These are phyloP conservation scores for Podospora anserina DNA, from an alignment of 495 filamentous ascomycete genomes.

Conservation along the genomic window DNA sequence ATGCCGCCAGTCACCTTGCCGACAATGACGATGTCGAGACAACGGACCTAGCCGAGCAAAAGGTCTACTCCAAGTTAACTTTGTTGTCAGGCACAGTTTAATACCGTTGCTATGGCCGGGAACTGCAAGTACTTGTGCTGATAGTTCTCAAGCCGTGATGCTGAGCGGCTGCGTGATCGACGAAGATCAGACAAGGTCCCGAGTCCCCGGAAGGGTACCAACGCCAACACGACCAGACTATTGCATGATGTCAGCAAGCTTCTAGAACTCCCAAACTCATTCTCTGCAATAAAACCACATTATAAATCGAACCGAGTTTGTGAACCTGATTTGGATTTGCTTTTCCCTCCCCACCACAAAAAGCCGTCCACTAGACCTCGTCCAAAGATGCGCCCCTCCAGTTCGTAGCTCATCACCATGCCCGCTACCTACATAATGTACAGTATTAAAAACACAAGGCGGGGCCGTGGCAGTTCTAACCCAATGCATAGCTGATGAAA, in stretches of 20 bases:
- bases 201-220: slow-evolving; percentile 5
- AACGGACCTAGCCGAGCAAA: not conserved
- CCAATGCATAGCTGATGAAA: slow-evolving; percentile 2
- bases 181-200: slow-evolving; percentile 20
- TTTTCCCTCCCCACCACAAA: not conserved
- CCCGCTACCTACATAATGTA: not conserved
- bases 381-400: not conserved
- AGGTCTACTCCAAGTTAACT: not conserved
- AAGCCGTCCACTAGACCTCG: not conserved
- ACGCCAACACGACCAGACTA: not conserved
- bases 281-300: not conserved
- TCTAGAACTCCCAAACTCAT: not conserved
- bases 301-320: not conserved
- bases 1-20: not conserved
- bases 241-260: not conserved
- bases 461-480: not conserved
- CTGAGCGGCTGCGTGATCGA: slow-evolving; percentile 20
- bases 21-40: not conserved
- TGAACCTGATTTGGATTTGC: not conserved
- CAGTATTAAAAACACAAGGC: slow-evolving; percentile 2
- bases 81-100: not conserved
- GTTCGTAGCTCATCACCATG: not conserved
- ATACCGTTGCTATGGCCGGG: not conserved
- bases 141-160: not conserved
- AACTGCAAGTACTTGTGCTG: not conserved